Evolutionary conservation across 139 green algal genomes (phyloP), one percentile per base, ranked within the genome.

Genomic region (Tetradesmus obliquus): DNA sequence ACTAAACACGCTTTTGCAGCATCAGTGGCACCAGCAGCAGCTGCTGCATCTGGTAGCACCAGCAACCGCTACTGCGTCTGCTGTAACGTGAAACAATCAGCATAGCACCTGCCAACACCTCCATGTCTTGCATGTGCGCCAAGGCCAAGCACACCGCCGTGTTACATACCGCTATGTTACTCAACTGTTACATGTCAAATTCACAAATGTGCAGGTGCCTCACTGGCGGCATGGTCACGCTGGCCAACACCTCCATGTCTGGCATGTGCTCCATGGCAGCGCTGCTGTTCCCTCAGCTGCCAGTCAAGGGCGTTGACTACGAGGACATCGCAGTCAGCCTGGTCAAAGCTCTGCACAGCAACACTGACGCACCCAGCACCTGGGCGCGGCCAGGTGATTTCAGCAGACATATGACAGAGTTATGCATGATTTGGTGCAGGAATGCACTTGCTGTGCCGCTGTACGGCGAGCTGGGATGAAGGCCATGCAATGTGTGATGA

Each of bases 261-360:
- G 85, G 85, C 62, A 89, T 89, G 85, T 58, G 24, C 60, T 66
- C 24, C 62, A 32, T 89, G 51, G 85, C 85, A 1, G 45, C 62
- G 60, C 45, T 82, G 62, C 66, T 89, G 66, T 89, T 82, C 20
- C 85, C 85, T 9, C 8, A 19, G 54, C 17, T 89, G 24, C 85
- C 85, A 20, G 62, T 89, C 4, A 89, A 60, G 66, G 85, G 85
- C 55, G 85, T 82, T 22, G n/a, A 32, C 62, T 82, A 89, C 19
- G 85, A 89, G 62, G 85, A 89, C 24, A 57, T 89, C 19, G 62
- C 85, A 69, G 85, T 81, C 17, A 89, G 85, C 62, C 45, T 89
- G 62, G 66, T 82, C 17, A 89, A 89, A 19, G 53, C 62, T 17
- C 62, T 89, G 32, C 85, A 82, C 6, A 82, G 60, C 4, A 12